Base-by-base conservation (phyloP, 495 filamentous ascomycete genomes). In the Aspergillus funiculosus region DNA sequence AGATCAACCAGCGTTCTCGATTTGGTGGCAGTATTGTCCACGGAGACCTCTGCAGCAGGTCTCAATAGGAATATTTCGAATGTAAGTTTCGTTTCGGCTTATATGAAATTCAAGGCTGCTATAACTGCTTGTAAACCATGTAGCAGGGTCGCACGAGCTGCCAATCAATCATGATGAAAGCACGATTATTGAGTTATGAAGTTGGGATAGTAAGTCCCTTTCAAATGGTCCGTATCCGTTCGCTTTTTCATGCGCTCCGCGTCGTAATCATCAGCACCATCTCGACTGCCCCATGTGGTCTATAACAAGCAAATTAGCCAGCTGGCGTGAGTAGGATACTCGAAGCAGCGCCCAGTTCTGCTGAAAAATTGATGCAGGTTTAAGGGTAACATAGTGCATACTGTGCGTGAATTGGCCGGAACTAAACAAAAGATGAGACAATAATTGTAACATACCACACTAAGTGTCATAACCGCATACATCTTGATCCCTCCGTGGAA, bases 401-500 rank as follows among this genome's bases (percentile, higher is more conserved):
- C 17, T 10, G 10, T 26, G 39, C 17, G 35, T 15, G 22, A 20
- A 11, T 38, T 38, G 35, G 18, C 14, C 20, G 11, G 26, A 14
- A 40, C 13, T 37, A 46, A 44, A 41, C 40, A 17, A 47, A 50
- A 39, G 21, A 34, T 20, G 18, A 21, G 18, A 35, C 10, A 19
- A 35, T 22, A 21, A 9, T 34, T 43, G 29, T 17, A 34, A 73
- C 80, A 69, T 71, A 86, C 83, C 68, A 81, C 74, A 61, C 82
- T 79, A 18, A 86, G 69, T 34, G 86, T 88, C 40, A 77, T 67
- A 34, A 82, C 69, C 3, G 86, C 84, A 49, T 85, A 86, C 42
- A 89, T 69, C 68, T 89, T 90, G 66, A 89, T 81, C 22, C 81
- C 59, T 21, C 84, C 83, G 60, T 89, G 84, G 55, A 87, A 76